Conservation (phyloP, 148 eudicot species). For the Diospyros kaki region DNA sequence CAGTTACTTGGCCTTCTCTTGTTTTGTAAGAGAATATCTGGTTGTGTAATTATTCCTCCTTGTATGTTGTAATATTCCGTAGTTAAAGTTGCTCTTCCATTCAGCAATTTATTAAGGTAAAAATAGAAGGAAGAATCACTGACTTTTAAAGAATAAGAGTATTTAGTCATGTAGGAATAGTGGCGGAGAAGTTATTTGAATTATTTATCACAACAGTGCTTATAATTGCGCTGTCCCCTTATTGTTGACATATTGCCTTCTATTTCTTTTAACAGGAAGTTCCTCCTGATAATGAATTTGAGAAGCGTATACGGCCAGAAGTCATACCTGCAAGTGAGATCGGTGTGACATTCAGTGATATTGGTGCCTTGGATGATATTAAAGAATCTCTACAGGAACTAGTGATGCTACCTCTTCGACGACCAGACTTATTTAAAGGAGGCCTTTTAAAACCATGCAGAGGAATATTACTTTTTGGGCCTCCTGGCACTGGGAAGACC, state of each 20-base stretch:
- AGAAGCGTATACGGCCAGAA: conserved; percentile 91
- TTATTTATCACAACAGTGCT: not conserved
- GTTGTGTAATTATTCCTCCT: not conserved
- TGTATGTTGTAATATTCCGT: not conserved
- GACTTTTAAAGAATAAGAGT: not conserved
- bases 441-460: conserved; percentile 91
- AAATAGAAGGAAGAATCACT: not conserved
- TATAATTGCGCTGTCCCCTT: not conserved
- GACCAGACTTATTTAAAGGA: conserved; percentile 88
- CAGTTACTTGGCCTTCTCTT: not conserved
- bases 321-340: conserved; percentile 81
- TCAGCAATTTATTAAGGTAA: not conserved
- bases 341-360: conserved; percentile 80
- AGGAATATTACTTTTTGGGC: conserved; percentile 90
- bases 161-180: not conserved
- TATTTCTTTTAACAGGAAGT: conserved; percentile 40
- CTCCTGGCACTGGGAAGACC: conserved; percentile 95
- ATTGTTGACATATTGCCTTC: not conserved
- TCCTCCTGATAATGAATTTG: conserved; percentile 91
- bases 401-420: conserved; percentile 85
- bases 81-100: not conserved
- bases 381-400: conserved; percentile 88
- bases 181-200: not conserved
- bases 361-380: conserved; percentile 74
- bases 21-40: not conserved